phyloP scores from a whole-genome alignment of 2,329 filamentous ascomycete species.

The Amesomyces nigricolor region DNA sequence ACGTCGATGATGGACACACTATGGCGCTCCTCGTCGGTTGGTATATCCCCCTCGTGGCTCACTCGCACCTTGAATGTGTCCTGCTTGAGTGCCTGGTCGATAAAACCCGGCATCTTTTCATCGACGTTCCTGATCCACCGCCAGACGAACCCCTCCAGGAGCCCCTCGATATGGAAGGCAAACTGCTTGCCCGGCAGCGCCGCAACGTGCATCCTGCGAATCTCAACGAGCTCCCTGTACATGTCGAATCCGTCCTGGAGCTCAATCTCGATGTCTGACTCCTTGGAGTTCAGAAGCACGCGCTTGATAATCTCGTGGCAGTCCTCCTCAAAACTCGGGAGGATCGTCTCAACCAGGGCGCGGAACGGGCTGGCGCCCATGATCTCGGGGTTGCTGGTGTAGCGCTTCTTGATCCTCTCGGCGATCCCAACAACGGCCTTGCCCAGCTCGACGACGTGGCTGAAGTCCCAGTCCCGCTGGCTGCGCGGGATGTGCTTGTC shows the following conservation, averaged over 20 bases:
- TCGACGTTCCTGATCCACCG: slow-evolving; percentile 85
- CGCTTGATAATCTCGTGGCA: slow-evolving; percentile 76
- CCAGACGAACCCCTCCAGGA: slow-evolving; percentile 91
- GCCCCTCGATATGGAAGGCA: slow-evolving; percentile 78
- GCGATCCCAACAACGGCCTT: slow-evolving; percentile 80
- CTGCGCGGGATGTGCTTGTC: slow-evolving; percentile 73
- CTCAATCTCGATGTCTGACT: slow-evolving; percentile 67
- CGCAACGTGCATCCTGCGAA: slow-evolving; percentile 73
- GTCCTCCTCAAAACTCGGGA: slow-evolving; percentile 87
- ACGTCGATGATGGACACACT: slow-evolving; percentile 91
- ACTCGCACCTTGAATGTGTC: slow-evolving; percentile 76
- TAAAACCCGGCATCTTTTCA: slow-evolving; percentile 70
- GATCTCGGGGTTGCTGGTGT: slow-evolving; percentile 79
- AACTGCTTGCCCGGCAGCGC: slow-evolving; percentile 70
- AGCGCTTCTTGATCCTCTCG: slow-evolving; percentile 87
- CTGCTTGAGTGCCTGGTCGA: slow-evolving; percentile 85
- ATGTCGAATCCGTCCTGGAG: slow-evolving; percentile 91
- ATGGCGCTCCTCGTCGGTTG: slow-evolving; percentile 77
- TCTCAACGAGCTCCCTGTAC: slow-evolving; percentile 81
- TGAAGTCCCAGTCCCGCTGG: slow-evolving; percentile 83
- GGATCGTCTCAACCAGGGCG: slow-evolving; percentile 74
- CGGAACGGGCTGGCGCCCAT: slow-evolving; percentile 64
- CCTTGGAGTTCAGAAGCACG: slow-evolving; percentile 68
- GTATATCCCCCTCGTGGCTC: slow-evolving; percentile 55
- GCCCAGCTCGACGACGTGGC: slow-evolving; percentile 82